Conservation (phyloP, 2,329 filamentous ascomycete genomes). For the Aureobasidium mangrovei region DNA sequence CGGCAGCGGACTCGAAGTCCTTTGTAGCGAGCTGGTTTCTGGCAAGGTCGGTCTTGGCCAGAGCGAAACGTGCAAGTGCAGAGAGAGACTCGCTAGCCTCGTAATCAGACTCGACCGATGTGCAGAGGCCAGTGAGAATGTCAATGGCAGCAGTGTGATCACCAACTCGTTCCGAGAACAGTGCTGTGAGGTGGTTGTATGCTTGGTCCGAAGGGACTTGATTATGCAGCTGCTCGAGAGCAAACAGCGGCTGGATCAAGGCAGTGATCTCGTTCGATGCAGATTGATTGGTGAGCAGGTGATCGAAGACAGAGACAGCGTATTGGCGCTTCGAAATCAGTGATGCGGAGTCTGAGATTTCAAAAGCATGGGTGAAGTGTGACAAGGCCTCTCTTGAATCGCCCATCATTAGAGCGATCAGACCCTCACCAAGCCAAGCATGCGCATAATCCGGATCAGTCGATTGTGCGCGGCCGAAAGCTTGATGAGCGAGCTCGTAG, state of each 20-base stretch:
- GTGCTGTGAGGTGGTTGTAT: constrained; percentile 66
- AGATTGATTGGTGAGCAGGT: constrained; percentile 53
- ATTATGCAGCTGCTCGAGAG: constrained; percentile 68
- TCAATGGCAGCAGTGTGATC: constrained; percentile 57
- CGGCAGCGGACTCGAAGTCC: constrained; percentile 59
- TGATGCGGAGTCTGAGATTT: constrained; percentile 73
- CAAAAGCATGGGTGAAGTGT: constrained; percentile 89
- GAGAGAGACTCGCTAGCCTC: constrained; percentile 70
- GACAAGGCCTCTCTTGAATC: constrained; percentile 68
- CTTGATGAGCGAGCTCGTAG: constrained; percentile 73
- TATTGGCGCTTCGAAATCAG: constrained; percentile 70
- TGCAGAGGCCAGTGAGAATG: constrained; percentile 58
- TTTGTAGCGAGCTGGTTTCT: constrained; percentile 67
- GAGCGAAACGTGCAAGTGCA: constrained; percentile 65
- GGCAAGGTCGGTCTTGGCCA: constrained; percentile 79
- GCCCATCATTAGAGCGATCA: constrained; percentile 69
- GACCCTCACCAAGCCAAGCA: constrained; percentile 88
- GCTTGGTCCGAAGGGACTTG: constrained; percentile 63
- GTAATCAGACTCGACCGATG: constrained; percentile 67
- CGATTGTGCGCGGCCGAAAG: constrained; percentile 84
- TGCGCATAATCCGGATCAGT: constrained; percentile 88
- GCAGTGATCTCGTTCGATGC: constrained; percentile 45
- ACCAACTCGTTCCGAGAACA: constrained; percentile 73
- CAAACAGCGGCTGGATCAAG: constrained; percentile 81
- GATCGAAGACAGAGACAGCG: constrained; percentile 71